Evolutionary conservation across 306 rosid species (phyloP), one percentile per base, ranked within the genome.

Genomic region (Arachis stenosperma): DNA sequence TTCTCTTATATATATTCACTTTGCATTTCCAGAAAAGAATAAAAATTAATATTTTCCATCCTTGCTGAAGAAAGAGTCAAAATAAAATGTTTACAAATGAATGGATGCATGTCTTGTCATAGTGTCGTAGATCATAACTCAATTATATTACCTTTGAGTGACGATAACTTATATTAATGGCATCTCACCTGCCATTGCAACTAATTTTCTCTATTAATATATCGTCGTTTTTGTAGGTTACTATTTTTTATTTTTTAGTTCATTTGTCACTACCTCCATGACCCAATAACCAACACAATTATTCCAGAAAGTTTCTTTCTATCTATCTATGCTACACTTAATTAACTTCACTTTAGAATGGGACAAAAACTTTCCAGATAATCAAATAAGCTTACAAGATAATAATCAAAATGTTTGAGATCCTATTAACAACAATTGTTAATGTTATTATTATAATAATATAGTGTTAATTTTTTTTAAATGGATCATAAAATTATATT

Each of bases 211-310:
- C 2, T 17, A 8, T 43, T 64, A 22, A 22, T 22, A 22, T 22
- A 36, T 12, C 3, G 41, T 13, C 37, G 37, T 33, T 33, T 57
- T 65, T 30, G 46, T 65, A 10, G 11, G 43, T 55, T 51, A n/a
- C 11, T 15, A 29, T 37, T 61, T 68, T 69, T 14, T 69, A 30
- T 56, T 60, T 77, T 14, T 69, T 52, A 4, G 67, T 48, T 78
- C 62, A 58, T 57, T 57, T 65, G 74, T 64, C 67, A 64, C 17
- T 33, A 43, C 51, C 15, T 9, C 30, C 27, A 7, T 65, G 69
- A 78, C 74, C 62, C 63, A 40, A 37, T 65, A 78, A 71, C 82
- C 50, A 65, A 72, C 70, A 39, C 71, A 60, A 55, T 17, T 17
- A n/a, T 65, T 65, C 6, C 10, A 14, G 54, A 77, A 30, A 69